Base-by-base conservation (phyloP, 176 grass and related monocot species). In the Phragmites australis region DNA sequence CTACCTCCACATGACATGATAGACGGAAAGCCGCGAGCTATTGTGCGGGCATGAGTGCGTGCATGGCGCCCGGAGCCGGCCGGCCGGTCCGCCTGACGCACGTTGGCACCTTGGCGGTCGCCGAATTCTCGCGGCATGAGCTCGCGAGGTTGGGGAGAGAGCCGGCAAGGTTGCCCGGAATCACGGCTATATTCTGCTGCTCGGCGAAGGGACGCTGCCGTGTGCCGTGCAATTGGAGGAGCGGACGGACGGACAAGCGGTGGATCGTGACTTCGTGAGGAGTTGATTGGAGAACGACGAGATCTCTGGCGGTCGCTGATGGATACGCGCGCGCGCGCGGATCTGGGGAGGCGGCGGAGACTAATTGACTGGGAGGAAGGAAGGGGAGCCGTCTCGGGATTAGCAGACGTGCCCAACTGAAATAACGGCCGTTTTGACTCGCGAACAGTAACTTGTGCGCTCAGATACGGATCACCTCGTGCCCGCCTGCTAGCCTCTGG, bases 361-460 rank as follows among this genome's bases (percentile, higher is more conserved):
- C 34, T 25, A 9, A 54, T 58, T 64, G 75, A 65, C 57, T 57
- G 1, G 53, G 15, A n/a, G n/a, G n/a, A n/a, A n/a, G 40, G 19
- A 47, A 47, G 66, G 73, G 40, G 17, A 53, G 6, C 47, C 69
- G 30, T 74, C 31, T 55, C 50, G 71, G 71, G 51, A 53, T 53
- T 19, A 43, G 9, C 17, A 45, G 6, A 10, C 25, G 18, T n/a
- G 41, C 6, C 12, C 76, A 78, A 78, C 76, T 65, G 60, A 39
- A 51, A 78, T 78, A 78, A 65, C 76, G 59, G 59, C 59, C 45
- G 46, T 26, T 50, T 23, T 51, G 75, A 78, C 76, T 48, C 25
- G 60, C 45, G 14, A 51, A 78, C 76, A 65, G 29, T 22, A 49
- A 50, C 23, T 71, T 0, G 43, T 8, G 16, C 22, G 9, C 26